These are phyloP conservation scores for Penicillium odoratum DNA, from an alignment of 495 filamentous ascomycete species.

Conservation along the genomic window DNA sequence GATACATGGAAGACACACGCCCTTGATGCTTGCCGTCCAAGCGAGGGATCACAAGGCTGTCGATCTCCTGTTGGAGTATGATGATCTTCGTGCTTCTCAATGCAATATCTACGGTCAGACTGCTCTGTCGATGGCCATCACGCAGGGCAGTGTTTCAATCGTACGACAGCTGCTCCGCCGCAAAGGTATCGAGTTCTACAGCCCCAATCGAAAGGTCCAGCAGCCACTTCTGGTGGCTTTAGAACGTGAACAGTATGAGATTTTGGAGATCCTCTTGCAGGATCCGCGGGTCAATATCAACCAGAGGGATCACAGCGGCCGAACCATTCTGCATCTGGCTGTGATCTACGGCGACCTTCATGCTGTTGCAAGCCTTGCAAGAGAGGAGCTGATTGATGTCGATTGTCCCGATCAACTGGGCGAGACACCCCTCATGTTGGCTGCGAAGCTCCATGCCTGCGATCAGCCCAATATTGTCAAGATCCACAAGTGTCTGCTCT, in stretches of 20 bases:
- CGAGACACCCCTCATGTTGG: neutral
- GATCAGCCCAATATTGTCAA: neutral
- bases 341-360: constrained; percentile 4
- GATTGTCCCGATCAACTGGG: constrained; percentile 4
- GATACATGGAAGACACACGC: neutral
- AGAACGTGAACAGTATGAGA: neutral
- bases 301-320: neutral
- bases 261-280: neutral
- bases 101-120: neutral
- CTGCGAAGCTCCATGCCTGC: neutral
- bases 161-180: neutral
- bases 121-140: neutral
- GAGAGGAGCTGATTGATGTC: neutral
- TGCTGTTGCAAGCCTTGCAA: neutral
- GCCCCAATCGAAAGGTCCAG: no score
- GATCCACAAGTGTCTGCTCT: neutral
- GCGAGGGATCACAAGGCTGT: neutral
- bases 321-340: constrained; percentile 4
- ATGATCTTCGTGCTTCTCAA: neutral
- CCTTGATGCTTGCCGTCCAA: neutral
- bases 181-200: no score
- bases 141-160: neutral
- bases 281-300: neutral
- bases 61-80: neutral
- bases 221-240: neutral